Percentiles rank a stretch among this genome's conserved stretches.
These are phyloP conservation scores for Chaetomiaceae sp. DNA, from an alignment of 2,329 filamentous ascomycete species.

Conservation along the genomic window DNA sequence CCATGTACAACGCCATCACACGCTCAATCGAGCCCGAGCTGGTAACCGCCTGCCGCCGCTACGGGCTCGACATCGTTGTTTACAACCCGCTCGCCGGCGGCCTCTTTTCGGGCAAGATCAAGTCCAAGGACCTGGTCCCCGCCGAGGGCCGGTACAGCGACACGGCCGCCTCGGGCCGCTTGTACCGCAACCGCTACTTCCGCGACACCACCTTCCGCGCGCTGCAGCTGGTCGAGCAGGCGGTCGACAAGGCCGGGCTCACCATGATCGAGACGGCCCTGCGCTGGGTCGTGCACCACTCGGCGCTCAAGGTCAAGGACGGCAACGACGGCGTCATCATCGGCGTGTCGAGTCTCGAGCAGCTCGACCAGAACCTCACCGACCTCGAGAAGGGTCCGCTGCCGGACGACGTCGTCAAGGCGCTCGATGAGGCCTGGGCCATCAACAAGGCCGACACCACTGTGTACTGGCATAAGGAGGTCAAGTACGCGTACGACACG, in stretches of 20 bases:
- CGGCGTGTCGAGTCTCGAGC: slow-evolving; percentile 42
- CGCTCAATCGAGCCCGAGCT: slow-evolving; percentile 55
- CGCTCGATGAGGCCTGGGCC: slow-evolving; percentile 71
- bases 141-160: slow-evolving; percentile 27
- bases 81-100: slow-evolving; percentile 71
- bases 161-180: slow-evolving; percentile 31
- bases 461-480: slow-evolving; percentile 52
- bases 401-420: slow-evolving; percentile 63
- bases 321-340: slow-evolving; percentile 43
- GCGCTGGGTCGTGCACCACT: slow-evolving; percentile 64
- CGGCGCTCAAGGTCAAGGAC: slow-evolving; percentile 37
- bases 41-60: slow-evolving; percentile 58
- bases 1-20: slow-evolving; percentile 58
- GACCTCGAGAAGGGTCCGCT: slow-evolving; percentile 56
- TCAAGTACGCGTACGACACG: slow-evolving; percentile 63
- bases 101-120: slow-evolving; percentile 57
- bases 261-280: slow-evolving; percentile 62
- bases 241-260: slow-evolving; percentile 56
- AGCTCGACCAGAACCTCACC: slow-evolving; percentile 45
- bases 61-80: slow-evolving; percentile 61
- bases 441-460: slow-evolving; percentile 54
- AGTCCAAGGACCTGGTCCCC: slow-evolving; percentile 24
- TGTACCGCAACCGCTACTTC: slow-evolving; percentile 62
- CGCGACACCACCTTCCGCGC: slow-evolving; percentile 52
- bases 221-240: slow-evolving; percentile 55